Evolutionary conservation across 257 asterid species (phyloP), one percentile per base, ranked within the genome.

Genomic region (Solanum sejunctum): DNA sequence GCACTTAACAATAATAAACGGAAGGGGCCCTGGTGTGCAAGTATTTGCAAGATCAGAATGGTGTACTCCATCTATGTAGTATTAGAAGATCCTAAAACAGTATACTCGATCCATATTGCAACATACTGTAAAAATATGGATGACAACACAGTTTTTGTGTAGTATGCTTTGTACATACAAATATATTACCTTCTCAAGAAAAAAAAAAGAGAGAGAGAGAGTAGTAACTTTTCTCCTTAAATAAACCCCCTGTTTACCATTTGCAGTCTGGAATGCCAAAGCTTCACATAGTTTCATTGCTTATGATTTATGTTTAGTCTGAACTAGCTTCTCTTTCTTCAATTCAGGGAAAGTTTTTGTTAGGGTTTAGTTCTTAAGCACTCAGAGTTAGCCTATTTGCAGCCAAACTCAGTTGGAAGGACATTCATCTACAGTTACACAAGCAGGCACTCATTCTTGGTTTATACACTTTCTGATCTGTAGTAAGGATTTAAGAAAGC

Each of bases 371-470:
- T 72, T 86, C 95, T 94, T 8, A 66, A 88, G 49, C 88, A 28
- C 16, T 72, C 88, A 8, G 87, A 90, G 81, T 75, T 94, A 66
- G 98, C 98, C n/a, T 91, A 93, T 88, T 92, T 98, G 86, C 94
- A 92, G 84, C 97, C 98, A 73, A 92, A 95, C 28, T 90, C 93
- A 61, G 89, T 84, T n/a, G 97, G 97, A 55, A 92, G 84, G 89
- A 92, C 93, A 21, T 78, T 95, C 83, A 87, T 93, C 86, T 92
- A 91, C 87, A 88, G 92, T 88, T 94, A 95, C 79, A 89, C 93
- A 10, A 85, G 86, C 70, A 87, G 91, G 66, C 80, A 83, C 80
- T 86, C 92, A 61, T 93, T 92, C 89, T 90, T 91, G 90, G 92
- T 91, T 61, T 92, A 94, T 84, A 93, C 90, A 54, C 87, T 92